Evolutionary conservation across 306 rosid genomes (phyloP).

Genomic region (Senna tora): DNA sequence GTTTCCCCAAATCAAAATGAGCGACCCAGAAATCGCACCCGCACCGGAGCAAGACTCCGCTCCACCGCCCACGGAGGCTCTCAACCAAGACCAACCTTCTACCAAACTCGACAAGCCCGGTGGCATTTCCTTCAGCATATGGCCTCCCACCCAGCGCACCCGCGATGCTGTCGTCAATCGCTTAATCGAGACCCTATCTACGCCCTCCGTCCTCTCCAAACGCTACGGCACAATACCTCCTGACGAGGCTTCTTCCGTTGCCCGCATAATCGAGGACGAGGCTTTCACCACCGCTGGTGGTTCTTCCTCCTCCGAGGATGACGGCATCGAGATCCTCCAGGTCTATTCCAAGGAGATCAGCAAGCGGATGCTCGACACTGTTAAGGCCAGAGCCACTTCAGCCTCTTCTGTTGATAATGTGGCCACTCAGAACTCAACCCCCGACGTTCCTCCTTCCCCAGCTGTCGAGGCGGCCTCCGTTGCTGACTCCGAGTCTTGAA

Average conservation of each 20-base stretch:
- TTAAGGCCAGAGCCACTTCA: constrained; percentile 55
- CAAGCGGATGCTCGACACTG: constrained; percentile 87
- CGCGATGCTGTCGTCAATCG: constrained; percentile 88
- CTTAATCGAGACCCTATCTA: constrained; percentile 77
- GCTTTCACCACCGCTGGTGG: constrained; percentile 67
- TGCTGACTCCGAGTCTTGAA: constrained; percentile 47
- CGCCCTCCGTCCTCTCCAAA: constrained; percentile 84
- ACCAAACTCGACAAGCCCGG: constrained; percentile 33
- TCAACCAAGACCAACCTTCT: background rate
- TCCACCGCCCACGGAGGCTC: constrained; percentile 21
- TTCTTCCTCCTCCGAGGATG: constrained; percentile 60
- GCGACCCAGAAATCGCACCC: constrained; percentile 51
- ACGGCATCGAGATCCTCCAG: constrained; percentile 93
- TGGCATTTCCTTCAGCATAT: constrained; percentile 64
- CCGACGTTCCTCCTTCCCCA: constrained; percentile 32
- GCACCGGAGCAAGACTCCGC: constrained; percentile 34
- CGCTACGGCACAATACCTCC: constrained; percentile 77
- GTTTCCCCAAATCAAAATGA: constrained; percentile 39
- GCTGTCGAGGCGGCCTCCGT: constrained; percentile 46
- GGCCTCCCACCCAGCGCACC: constrained; percentile 96
- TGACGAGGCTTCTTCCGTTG: constrained; percentile 63
- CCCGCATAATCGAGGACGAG: constrained; percentile 74
- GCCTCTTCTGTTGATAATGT: constrained; percentile 48
- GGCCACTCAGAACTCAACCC: constrained; percentile 33
- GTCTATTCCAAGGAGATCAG: constrained; percentile 96